These are phyloP conservation scores for Aquilaria sinensis DNA, from an alignment of 345 rosid genomes.

Conservation along the genomic window DNA sequence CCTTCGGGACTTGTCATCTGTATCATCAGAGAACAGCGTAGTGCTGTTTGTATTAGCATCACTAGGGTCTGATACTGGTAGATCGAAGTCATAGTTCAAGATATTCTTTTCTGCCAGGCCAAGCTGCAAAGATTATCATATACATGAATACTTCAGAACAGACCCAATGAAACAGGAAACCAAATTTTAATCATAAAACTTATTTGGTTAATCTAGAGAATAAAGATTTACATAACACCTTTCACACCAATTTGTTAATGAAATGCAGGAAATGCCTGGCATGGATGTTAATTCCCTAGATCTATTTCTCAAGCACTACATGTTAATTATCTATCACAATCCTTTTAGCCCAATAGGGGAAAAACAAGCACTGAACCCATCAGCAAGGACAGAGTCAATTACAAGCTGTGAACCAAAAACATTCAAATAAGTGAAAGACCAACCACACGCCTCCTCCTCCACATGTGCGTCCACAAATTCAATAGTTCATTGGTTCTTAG, in stretches of 20 bases:
- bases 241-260: background rate
- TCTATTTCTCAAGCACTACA: background rate
- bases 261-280: background rate
- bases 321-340: background rate
- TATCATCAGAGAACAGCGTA: constrained; percentile 86
- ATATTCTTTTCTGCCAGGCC: constrained; percentile 92
- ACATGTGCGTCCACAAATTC: constrained; percentile 88
- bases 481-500: constrained; percentile 68
- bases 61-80: constrained; percentile 82
- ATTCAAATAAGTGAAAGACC: constrained; percentile 21
- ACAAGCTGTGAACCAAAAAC: background rate
- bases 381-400: background rate
- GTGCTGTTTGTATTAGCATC: constrained; percentile 92
- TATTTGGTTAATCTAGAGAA: too few relatives aligned
- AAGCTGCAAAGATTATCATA: constrained; percentile 54
- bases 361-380: background rate
- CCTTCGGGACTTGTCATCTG: constrained; percentile 76
- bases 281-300: background rate
- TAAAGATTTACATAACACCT: too few relatives aligned
- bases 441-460: constrained; percentile 61
- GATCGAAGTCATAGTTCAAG: constrained; percentile 82
- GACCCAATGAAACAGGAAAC: background rate
- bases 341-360: background rate
- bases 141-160: constrained; percentile 3
- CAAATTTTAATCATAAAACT: too few relatives aligned